A percentile compares a stretch with the other conserved stretches of the same genome.
Evolutionary conservation across 2,329 filamentous ascomycete genomes (phyloP).

Genomic region (Colletotrichum chlorophyti): DNA sequence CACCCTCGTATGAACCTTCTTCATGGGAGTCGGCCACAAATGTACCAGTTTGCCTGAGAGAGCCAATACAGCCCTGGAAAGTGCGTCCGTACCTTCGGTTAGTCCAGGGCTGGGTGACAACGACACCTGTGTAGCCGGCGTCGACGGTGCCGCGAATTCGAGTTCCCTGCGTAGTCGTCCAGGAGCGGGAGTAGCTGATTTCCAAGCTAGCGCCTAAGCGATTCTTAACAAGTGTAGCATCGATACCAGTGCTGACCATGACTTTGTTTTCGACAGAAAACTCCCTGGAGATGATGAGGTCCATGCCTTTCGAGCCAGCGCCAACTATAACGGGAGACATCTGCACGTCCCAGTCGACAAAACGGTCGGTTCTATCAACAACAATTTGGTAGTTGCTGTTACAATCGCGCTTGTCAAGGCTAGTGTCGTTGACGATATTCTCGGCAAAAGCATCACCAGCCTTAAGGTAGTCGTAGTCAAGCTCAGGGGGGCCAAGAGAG

Average conservation of each 20-base stretch:
- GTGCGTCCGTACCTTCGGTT: conserved; percentile 21
- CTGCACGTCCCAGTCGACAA: conserved; percentile 27
- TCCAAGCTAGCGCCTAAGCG: background rate
- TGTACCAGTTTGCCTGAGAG: conserved; percentile 11
- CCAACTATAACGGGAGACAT: conserved; percentile 26
- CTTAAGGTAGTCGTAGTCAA: conserved; percentile 2
- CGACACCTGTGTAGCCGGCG: conserved; percentile 15
- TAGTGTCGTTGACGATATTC: background rate
- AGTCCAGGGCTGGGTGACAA: conserved; percentile 24
- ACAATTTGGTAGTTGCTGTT: conserved; percentile 5
- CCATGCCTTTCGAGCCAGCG: conserved; percentile 16
- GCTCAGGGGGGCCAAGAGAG: background rate
- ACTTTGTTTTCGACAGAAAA: conserved; percentile 15
- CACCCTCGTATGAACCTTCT: conserved; percentile 19
- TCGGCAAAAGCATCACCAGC: background rate
- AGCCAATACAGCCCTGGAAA: conserved; percentile 25
- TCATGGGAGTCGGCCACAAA: conserved; percentile 22
- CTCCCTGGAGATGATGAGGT: conserved; percentile 15
- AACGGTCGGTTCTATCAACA: conserved; percentile 13
- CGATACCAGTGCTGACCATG: conserved; percentile 1
- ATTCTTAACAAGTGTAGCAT: conserved; percentile 1
- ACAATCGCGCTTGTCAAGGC: conserved; percentile 15
- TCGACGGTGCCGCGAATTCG: conserved; percentile 18
- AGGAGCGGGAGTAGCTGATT: conserved; percentile 12
- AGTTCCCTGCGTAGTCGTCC: conserved; percentile 11